phyloP scores from a whole-genome alignment of 202 grass and related monocot genomes.

The Miscanthus sacchariflorus region DNA sequence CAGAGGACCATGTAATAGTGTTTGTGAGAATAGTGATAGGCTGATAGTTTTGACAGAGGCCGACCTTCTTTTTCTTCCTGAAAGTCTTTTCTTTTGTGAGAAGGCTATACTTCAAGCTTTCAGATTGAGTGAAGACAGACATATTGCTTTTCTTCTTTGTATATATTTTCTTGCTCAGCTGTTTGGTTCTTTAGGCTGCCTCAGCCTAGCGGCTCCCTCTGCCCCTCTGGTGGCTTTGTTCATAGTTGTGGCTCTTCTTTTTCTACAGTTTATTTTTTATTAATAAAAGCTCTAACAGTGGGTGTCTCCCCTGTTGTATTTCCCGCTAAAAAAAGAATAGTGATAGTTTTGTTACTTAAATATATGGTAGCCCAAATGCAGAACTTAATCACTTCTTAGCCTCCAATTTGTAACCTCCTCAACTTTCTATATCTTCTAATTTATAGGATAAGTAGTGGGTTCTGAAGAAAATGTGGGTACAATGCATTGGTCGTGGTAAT shows the following conservation, averaged over 20 bases:
- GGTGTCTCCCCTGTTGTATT: no score
- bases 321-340: no score
- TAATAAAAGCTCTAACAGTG: no score
- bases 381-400: neutral
- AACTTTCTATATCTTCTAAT: constrained; percentile 12
- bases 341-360: neutral
- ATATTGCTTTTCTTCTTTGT: no score
- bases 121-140: no score
- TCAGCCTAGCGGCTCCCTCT: no score
- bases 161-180: no score
- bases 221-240: no score
- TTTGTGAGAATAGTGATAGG: neutral
- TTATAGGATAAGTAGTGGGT: neutral
- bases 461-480: neutral
- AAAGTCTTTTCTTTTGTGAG: neutral
- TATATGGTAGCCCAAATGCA: neutral
- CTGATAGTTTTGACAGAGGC: neutral
- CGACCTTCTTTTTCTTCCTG: neutral
- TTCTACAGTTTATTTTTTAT: no score
- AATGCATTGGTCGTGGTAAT: neutral
- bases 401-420: neutral
- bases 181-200: no score
- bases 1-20: neutral
- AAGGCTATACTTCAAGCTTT: no score
- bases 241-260: no score